phyloP scores from a whole-genome alignment of 441 rosid genomes.

The Populus hybrid region DNA sequence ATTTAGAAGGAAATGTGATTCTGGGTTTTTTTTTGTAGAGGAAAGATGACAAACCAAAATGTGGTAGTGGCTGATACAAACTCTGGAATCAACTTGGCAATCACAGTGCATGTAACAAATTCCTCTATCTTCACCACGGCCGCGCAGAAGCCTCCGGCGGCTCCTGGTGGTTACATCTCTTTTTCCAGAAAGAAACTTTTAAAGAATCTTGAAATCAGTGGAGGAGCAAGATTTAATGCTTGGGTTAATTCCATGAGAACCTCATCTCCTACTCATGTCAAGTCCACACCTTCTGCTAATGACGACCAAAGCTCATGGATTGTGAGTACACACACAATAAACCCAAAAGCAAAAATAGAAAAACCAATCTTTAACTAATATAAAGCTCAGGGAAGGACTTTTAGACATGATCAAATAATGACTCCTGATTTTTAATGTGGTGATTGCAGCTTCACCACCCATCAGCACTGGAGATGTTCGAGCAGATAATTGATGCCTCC shows the following conservation, averaged over 20 bases:
- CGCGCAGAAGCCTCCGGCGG: slow-evolving; percentile 67
- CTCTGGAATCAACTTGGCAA: slow-evolving; percentile 40
- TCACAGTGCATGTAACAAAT: slow-evolving; percentile 36
- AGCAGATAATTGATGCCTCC: slow-evolving; percentile 63
- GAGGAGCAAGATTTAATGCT: slow-evolving; percentile 59
- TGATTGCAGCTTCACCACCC: slow-evolving; percentile 61
- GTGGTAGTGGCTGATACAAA: slow-evolving; percentile 50
- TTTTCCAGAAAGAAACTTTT: slow-evolving; percentile 54
- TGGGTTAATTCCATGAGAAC: slow-evolving; percentile 90
- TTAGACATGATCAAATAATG: neutral
- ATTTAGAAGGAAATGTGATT: neutral
- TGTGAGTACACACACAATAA: slow-evolving; percentile 34
- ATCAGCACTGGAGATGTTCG: slow-evolving; percentile 78
- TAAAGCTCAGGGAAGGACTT: neutral
- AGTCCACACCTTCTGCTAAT: slow-evolving; percentile 41
- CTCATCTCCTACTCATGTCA: slow-evolving; percentile 81
- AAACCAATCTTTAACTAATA: neutral
- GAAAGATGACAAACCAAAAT: slow-evolving; percentile 65
- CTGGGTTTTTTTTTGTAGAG: slow-evolving; percentile 2
- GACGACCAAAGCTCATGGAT: slow-evolving; percentile 57
- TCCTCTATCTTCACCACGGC: slow-evolving; percentile 43
- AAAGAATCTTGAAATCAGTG: slow-evolving; percentile 63
- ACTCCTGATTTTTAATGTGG: neutral
- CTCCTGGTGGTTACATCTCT: slow-evolving; percentile 49
- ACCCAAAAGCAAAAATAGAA: neutral